Evolutionary conservation across 2,329 filamentous ascomycete genomes (phyloP), one percentile per base, ranked within the genome.

Genomic region (Anthostomella pinea): DNA sequence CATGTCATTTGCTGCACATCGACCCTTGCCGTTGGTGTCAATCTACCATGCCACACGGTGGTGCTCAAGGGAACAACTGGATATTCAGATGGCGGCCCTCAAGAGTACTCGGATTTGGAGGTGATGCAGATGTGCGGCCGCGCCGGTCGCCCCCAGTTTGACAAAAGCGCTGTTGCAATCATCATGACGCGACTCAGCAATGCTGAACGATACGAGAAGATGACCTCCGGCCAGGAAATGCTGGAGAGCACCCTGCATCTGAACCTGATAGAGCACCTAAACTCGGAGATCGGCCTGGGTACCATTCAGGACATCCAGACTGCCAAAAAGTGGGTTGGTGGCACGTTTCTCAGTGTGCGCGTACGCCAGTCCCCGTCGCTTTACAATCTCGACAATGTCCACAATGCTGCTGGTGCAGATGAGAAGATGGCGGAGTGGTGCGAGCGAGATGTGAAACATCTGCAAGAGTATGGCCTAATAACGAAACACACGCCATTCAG

Each of bases 121-220:
- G 75, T 91, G 43, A 91, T 91, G 83, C 87, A 95, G 52, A 94
- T 95, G 87, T 75, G 94, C 31, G 87, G 87, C 6, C 79, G 87
- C 45, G 87, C 87, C 33, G 87, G 88, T 1, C 73, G 87, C 14
- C 87, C 88, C 5, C 88, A 94, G 53, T 94, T 90, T 45, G 88
- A 91, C 50, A 73, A 79, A 32, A 85, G 68, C 39, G 87, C 85
- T 3, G 73, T 81, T 24, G 88, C 85, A 8, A 80, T 93, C 11
- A 90, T 95, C 36, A 78, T 95, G 67, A 93, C 87, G 0, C 75
- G 77, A 16, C 67, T 71, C n/a, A 67, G 79, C 4, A 83, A 81
- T 32, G 75, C 78, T 5, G 53, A 69, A 2, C 72, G 77, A 32
- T 94, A 93, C 52, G 77, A 89, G 49, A 79, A 70, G 46, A 80